Percentiles rank a stretch among this genome's conserved stretches.
Evolutionary conservation across 2,329 filamentous ascomycete genomes (phyloP).

Genomic region (Aspergillus calidoustus): DNA sequence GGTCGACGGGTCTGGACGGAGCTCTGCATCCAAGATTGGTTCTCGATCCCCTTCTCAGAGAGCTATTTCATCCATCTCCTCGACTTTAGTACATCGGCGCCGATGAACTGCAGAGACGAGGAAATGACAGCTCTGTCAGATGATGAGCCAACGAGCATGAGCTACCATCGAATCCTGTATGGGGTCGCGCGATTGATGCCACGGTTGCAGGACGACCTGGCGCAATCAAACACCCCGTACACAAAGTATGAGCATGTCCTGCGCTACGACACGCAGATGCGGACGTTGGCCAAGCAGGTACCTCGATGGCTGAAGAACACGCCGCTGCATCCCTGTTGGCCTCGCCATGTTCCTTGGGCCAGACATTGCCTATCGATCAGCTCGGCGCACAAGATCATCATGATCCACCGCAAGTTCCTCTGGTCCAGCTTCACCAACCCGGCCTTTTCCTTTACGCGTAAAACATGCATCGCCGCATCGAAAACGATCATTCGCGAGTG

Average conservation of each 20-base stretch:
- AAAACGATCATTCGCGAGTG: constrained; percentile 48
- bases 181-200: constrained; percentile 46
- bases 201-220: constrained; percentile 44
- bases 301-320: constrained; percentile 43
- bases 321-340: constrained; percentile 44
- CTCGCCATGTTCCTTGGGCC: constrained; percentile 47
- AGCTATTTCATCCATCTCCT: constrained; percentile 42
- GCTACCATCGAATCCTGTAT: constrained; percentile 44
- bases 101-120: constrained; percentile 2
- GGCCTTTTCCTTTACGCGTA: constrained; percentile 48
- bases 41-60: constrained; percentile 47
- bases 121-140: constrained; percentile 22
- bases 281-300: constrained; percentile 37
- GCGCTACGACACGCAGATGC: constrained; percentile 46
- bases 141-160: constrained; percentile 41
- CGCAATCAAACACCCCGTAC: constrained; percentile 40
- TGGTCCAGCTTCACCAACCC: constrained; percentile 48
- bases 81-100: constrained; percentile 28
- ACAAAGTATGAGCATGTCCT: constrained; percentile 48
- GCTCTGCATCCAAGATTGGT: constrained; percentile 50
- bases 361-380: constrained; percentile 45
- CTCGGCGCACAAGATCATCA: constrained; percentile 50
- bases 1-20: constrained; percentile 38
- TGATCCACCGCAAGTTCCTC: constrained; percentile 51
- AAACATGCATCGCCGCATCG: constrained; percentile 47